Percentiles rank a stretch among this genome's conserved stretches.
Evolutionary conservation across 2,329 filamentous ascomycete genomes (phyloP).

Genomic region (Paecilomyces sp.): DNA sequence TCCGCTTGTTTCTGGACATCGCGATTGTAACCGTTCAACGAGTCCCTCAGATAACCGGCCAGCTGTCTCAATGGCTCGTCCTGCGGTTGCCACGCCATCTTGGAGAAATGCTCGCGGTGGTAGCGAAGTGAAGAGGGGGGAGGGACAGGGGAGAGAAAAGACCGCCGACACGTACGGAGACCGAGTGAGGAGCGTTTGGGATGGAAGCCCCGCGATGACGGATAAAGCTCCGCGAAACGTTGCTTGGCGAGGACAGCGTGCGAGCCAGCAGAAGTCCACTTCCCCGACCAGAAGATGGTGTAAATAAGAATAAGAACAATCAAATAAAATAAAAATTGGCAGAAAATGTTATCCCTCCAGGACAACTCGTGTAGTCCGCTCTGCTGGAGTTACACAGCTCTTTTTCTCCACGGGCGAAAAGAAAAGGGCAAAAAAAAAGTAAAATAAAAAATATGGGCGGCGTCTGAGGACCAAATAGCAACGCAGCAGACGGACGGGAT

Average conservation of each 20-base stretch:
- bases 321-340: background rate
- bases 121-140: conserved; percentile 1
- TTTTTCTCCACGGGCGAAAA: background rate
- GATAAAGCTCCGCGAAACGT: background rate
- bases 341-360: background rate
- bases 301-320: background rate
- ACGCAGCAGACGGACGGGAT: background rate
- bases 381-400: background rate
- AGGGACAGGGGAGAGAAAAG: background rate
- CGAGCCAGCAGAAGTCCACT: background rate
- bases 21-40: conserved; percentile 75
- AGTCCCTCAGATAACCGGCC: conserved; percentile 82
- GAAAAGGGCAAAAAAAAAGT: background rate
- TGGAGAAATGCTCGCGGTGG: conserved; percentile 11
- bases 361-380: background rate
- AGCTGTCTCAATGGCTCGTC: conserved; percentile 84
- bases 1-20: conserved; percentile 83
- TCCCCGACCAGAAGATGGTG: background rate
- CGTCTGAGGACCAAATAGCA: background rate
- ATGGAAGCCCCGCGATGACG: background rate
- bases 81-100: conserved; percentile 89
- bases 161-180: background rate
- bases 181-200: background rate
- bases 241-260: background rate
- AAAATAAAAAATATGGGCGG: background rate